phyloP scores from a whole-genome alignment of 306 rosid species.

The Psophocarpus tetragonolobus region DNA sequence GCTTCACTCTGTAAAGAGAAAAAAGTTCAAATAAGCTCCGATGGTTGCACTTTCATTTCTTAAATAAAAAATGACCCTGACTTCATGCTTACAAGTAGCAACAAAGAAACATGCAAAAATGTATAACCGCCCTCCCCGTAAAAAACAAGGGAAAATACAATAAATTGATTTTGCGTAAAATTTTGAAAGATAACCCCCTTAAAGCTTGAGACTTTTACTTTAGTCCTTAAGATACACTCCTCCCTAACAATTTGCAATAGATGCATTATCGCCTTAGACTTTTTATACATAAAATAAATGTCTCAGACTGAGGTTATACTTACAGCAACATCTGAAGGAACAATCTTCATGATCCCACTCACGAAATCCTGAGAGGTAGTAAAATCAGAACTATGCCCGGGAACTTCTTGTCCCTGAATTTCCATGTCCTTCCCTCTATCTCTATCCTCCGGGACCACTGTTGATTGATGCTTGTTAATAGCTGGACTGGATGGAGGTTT shows the following conservation, averaged over 20 bases:
- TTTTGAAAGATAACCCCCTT: neutral
- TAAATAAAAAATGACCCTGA: neutral
- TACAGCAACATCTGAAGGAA: conserved; percentile 93
- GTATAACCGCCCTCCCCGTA: neutral
- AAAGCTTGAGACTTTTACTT: neutral
- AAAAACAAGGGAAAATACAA: neutral
- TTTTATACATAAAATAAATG: conserved; percentile 26
- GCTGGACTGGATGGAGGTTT: conserved; percentile 64
- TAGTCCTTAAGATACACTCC: conserved; percentile 8
- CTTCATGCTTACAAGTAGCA: neutral
- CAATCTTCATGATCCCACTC: conserved; percentile 95
- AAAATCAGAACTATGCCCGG: conserved; percentile 51
- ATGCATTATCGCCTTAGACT: neutral
- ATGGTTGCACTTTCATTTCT: neutral
- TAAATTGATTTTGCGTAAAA: neutral
- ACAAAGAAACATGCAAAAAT: conserved; percentile 12
- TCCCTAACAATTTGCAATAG: conserved; percentile 5
- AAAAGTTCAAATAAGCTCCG: conserved; percentile 30
- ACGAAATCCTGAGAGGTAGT: conserved; percentile 67
- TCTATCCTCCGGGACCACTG: conserved; percentile 48
- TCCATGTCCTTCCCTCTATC: conserved; percentile 54
- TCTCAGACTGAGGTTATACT: conserved; percentile 44
- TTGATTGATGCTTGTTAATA: conserved; percentile 45
- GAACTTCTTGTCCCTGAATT: conserved; percentile 59
- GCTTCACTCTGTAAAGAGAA: conserved; percentile 69